Evolutionary conservation across 2,329 filamentous ascomycete genomes (phyloP).

Genomic region (Pyrenochaeta sp.): DNA sequence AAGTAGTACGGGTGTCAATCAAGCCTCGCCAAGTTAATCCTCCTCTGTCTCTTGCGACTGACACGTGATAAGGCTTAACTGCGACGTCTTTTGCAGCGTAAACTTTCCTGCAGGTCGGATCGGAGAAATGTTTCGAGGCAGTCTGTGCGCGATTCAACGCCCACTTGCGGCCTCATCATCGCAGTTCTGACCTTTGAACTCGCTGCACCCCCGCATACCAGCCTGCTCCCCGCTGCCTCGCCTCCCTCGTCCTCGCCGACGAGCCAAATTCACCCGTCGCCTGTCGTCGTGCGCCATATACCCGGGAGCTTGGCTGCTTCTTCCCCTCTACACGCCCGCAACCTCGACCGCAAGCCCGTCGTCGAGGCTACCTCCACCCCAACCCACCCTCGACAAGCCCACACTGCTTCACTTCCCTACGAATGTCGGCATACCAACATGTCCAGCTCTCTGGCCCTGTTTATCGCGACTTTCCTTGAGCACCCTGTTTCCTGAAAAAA

Average conservation of each 20-base stretch:
- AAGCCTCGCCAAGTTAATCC: conserved; percentile 26
- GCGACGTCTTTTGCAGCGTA: conserved; percentile 2
- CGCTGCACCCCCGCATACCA: conserved; percentile 20
- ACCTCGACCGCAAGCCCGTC: conserved; percentile 15
- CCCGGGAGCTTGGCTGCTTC: conserved; percentile 16
- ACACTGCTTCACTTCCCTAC: conserved; percentile 25
- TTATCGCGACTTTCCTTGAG: conserved; percentile 62
- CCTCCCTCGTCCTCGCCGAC: conserved; percentile 12
- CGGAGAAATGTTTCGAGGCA: conserved; percentile 22
- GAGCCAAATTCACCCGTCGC: conserved; percentile 26
- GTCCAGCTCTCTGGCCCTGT: conserved; percentile 57
- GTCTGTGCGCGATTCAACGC: conserved; percentile 9
- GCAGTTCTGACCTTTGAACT: conserved; percentile 15
- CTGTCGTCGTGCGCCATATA: conserved; percentile 15
- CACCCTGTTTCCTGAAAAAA: conserved; percentile 56
- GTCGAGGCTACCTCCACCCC: conserved; percentile 24
- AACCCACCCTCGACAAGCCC: conserved; percentile 15
- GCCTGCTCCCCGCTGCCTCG: conserved; percentile 24
- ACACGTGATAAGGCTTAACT: conserved; percentile 13
- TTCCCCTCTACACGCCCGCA: conserved; percentile 19
- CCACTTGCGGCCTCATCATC: conserved; percentile 26
- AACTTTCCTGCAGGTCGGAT: conserved; percentile 10
- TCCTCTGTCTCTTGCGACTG: conserved; percentile 13
- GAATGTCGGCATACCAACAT: conserved; percentile 60
- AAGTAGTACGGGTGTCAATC: conserved; percentile 7